Evolutionary conservation across 2,329 filamentous ascomycete species (phyloP).

Genomic region (Zarea fungicola): DNA sequence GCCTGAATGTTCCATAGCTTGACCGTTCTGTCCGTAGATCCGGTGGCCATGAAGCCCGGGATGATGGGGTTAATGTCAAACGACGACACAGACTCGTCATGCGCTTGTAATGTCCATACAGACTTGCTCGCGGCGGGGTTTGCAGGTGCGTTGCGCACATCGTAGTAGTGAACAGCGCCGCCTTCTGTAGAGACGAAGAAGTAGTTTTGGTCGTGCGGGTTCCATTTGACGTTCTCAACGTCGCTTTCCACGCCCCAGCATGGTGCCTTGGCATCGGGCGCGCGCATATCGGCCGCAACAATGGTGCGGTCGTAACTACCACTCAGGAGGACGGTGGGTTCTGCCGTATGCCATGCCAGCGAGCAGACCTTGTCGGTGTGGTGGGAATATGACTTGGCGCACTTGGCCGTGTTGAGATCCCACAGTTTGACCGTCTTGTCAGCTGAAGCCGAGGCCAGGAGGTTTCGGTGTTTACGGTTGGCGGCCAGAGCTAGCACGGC

Average conservation of each 20-base stretch:
- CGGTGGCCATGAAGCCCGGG: slow-evolving; percentile 88
- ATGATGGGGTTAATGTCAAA: slow-evolving; percentile 90
- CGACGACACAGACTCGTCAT: slow-evolving; percentile 84
- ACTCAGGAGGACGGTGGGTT: slow-evolving; percentile 83
- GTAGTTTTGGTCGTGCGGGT: slow-evolving; percentile 85
- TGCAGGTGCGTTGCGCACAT: slow-evolving; percentile 70
- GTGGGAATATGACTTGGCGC: slow-evolving; percentile 91
- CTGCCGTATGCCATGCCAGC: slow-evolving; percentile 82
- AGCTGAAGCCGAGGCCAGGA: slow-evolving; percentile 89
- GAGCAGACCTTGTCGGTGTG: slow-evolving; percentile 98
- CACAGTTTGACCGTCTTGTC: slow-evolving; percentile 97
- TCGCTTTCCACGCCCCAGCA: slow-evolving; percentile 94
- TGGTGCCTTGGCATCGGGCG: slow-evolving; percentile 73
- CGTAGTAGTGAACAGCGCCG: slow-evolving; percentile 88
- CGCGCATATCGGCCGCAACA: slow-evolving; percentile 93
- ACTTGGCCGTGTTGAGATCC: slow-evolving; percentile 88
- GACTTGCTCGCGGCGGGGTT: slow-evolving; percentile 73
- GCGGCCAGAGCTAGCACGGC: slow-evolving; percentile 86
- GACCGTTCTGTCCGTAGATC: slow-evolving; percentile 88
- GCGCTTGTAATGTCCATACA: slow-evolving; percentile 91
- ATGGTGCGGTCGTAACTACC: slow-evolving; percentile 94
- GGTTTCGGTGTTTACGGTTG: slow-evolving; percentile 88
- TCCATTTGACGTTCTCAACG: slow-evolving; percentile 88
- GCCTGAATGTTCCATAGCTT: slow-evolving; percentile 92
- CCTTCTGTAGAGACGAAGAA: slow-evolving; percentile 95